Conservation (phyloP, 2,329 filamentous ascomycete species). For the Alternaria sp. region DNA sequence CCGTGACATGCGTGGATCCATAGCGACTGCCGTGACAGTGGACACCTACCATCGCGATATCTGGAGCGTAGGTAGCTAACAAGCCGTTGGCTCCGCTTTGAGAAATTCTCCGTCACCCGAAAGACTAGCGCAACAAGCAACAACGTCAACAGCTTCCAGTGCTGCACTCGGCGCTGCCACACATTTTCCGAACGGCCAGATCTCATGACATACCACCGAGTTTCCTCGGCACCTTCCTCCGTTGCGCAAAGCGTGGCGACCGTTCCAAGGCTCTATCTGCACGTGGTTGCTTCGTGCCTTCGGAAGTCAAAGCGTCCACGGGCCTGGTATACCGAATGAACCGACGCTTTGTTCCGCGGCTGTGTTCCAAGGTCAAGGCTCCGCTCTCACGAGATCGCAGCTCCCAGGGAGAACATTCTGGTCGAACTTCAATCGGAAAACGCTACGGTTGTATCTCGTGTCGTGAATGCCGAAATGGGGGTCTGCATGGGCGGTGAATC, state of each 20-base stretch:
- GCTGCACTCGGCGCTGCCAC: background rate
- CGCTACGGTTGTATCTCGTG: background rate
- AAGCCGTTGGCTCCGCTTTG: conserved; percentile 13
- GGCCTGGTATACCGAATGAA: background rate
- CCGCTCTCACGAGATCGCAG: background rate
- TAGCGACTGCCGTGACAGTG: conserved; percentile 13
- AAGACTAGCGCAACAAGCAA: conserved; percentile 3
- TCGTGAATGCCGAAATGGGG: background rate
- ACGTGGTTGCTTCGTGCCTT: background rate
- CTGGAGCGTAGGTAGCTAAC: conserved; percentile 13
- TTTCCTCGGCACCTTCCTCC: background rate
- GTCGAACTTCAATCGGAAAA: background rate
- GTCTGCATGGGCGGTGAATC: background rate
- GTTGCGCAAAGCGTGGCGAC: background rate
- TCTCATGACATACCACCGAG: background rate
- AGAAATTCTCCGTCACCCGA: conserved; percentile 1
- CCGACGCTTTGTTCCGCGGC: background rate
- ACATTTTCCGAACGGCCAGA: background rate
- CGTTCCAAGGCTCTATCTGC: background rate
- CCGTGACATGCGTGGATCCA: background rate
- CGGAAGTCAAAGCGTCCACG: background rate
- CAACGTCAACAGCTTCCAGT: background rate
- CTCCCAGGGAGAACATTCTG: background rate
- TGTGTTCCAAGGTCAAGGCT: background rate
- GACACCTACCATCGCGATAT: background rate